Conservation (phyloP, 768 basidiomycete species). For the Rhodotorula babjevae region DNA sequence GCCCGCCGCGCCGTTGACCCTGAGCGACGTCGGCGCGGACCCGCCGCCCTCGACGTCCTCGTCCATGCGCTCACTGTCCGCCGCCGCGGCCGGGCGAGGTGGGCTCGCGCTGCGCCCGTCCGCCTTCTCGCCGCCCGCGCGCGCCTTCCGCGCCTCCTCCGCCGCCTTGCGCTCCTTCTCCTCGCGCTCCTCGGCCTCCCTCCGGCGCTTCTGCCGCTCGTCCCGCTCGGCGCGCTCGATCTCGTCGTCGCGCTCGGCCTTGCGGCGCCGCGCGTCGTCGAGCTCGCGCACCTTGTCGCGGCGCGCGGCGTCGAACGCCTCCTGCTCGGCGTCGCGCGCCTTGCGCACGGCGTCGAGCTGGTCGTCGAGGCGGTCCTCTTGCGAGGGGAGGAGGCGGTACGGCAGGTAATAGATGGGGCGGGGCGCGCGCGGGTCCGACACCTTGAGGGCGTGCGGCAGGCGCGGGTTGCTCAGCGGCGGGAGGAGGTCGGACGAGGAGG, state of each 20-base stretch:
- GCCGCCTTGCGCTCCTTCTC: not conserved
- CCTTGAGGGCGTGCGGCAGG: slow-evolving; percentile 36
- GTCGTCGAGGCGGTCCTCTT: slow-evolving; percentile 41
- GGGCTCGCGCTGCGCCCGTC: too few species aligned
- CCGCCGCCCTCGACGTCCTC: not conserved
- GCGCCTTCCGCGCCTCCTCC: not conserved
- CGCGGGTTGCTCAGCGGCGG: not conserved
- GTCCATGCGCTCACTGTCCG: not conserved
- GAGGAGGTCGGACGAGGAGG: slow-evolving; percentile 1
- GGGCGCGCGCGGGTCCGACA: slow-evolving; percentile 11
- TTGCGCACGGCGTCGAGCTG: slow-evolving; percentile 27
- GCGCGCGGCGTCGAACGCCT: slow-evolving; percentile 12
- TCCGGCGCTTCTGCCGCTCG: not conserved
- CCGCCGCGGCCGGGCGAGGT: not conserved
- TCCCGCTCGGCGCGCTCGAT: not conserved
- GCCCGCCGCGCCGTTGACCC: not conserved
- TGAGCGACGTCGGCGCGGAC: not conserved
- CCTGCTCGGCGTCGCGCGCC: slow-evolving; percentile 15
- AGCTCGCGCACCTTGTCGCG: slow-evolving; percentile 3
- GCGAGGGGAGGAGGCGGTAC: slow-evolving; percentile 35
- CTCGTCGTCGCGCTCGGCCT: slow-evolving; percentile 1
- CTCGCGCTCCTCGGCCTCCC: not conserved
- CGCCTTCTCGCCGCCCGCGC: not conserved
- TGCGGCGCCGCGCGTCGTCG: not conserved
- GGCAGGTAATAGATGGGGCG: slow-evolving; percentile 43